Evolutionary conservation across 1,139 yeast species (phyloP).

Genomic region (Lodderomyces orthopsilosis): DNA sequence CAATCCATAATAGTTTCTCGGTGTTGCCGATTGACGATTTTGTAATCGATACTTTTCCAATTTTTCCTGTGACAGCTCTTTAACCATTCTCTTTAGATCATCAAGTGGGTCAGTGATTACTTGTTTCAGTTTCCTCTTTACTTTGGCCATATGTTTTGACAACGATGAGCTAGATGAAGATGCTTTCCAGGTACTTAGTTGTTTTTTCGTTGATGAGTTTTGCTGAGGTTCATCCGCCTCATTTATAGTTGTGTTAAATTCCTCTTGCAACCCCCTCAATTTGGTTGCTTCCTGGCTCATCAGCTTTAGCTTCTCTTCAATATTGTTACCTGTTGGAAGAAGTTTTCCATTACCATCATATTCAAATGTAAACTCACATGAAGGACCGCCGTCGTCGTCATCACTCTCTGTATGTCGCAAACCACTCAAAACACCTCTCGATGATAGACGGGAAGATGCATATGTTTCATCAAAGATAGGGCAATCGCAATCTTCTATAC

Average conservation of each 20-base stretch:
- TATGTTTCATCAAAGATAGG: conserved; percentile 18
- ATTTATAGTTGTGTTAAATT: background rate
- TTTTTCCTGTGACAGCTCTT: background rate
- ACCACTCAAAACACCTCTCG: background rate
- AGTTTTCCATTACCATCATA: conserved; percentile 43
- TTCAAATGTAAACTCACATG: conserved; percentile 46
- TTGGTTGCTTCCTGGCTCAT: conserved; percentile 14
- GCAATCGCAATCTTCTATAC: conserved; percentile 31
- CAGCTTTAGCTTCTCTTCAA: conserved; percentile 12
- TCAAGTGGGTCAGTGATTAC: conserved; percentile 4
- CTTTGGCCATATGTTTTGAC: conserved; percentile 15
- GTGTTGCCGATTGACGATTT: conserved; percentile 8
- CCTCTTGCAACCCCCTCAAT: background rate
- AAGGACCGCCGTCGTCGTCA: conserved; percentile 28
- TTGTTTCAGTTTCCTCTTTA: conserved; percentile 21
- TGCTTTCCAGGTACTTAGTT: background rate
- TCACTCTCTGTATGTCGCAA: conserved; percentile 16
- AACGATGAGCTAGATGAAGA: conserved; percentile 6
- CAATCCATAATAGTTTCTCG: conserved; percentile 13
- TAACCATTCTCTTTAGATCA: conserved; percentile 6
- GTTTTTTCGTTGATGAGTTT: background rate
- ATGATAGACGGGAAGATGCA: conserved; percentile 8
- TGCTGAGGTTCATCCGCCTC: background rate
- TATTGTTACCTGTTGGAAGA: conserved; percentile 40
- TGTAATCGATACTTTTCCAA: background rate